Conservation (phyloP, 192 early-diverging fungal species). For the Podila epigama region DNA sequence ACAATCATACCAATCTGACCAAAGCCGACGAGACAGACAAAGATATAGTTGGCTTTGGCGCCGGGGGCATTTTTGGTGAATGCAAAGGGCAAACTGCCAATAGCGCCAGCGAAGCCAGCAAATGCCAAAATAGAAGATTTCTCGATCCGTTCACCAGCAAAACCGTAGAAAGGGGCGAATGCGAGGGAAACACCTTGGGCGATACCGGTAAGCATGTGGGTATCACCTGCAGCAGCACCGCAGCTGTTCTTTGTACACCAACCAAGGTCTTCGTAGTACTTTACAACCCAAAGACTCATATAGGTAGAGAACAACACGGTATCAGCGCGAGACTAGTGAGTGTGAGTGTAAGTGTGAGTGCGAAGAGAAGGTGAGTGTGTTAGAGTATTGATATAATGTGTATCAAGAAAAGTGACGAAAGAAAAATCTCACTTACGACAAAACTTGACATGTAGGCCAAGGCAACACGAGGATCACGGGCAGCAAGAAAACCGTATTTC, state of each 20-base stretch:
- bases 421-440: conserved; percentile 48
- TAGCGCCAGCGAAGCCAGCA: conserved; percentile 56
- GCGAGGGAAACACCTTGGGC: conserved; percentile 71
- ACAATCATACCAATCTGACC: conserved; percentile 73
- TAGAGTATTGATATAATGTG: too few relatives aligned
- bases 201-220: conserved; percentile 56
- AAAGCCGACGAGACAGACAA: conserved; percentile 58
- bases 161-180: conserved; percentile 68
- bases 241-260: conserved; percentile 49
- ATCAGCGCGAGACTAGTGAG: conserved; percentile 63
- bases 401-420: background rate
- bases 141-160: conserved; percentile 40
- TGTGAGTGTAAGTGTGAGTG: background rate
- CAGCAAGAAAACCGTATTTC: conserved; percentile 67
- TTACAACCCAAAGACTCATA: conserved; percentile 67
- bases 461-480: conserved; percentile 61
- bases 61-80: conserved; percentile 52
- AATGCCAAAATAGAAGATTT: conserved; percentile 41
- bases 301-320: conserved; percentile 75
- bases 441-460: conserved; percentile 72
- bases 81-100: conserved; percentile 62
- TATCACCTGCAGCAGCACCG: conserved; percentile 32
- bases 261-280: conserved; percentile 66
- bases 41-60: conserved; percentile 48
- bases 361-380: too few relatives aligned